A percentile compares a stretch with the other conserved stretches of the same genome.
phyloP scores from a whole-genome alignment of 345 rosid species.

The Pistacia integerrima region DNA sequence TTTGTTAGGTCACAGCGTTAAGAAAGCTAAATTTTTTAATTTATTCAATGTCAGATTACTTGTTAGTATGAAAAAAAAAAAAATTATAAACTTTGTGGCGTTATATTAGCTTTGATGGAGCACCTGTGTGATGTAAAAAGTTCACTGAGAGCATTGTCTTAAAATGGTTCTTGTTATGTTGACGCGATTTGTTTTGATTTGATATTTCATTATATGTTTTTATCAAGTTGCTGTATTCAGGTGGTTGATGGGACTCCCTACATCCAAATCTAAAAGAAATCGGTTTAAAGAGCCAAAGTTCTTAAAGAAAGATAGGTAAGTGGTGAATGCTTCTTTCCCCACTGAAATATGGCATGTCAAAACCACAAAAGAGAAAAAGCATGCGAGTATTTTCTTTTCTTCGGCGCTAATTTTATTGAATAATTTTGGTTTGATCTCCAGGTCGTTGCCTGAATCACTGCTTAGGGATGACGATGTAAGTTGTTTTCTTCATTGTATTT shows the following conservation, averaged over 20 bases:
- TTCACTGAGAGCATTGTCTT: not conserved
- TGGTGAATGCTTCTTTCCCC: constrained; percentile 7
- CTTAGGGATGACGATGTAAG: constrained; percentile 90
- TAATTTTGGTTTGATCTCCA: constrained; percentile 29
- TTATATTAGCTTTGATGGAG: not conserved
- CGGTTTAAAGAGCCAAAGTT: constrained; percentile 39
- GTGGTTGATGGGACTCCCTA: constrained; percentile 69
- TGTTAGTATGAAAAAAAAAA: too few species aligned
- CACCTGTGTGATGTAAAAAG: not conserved
- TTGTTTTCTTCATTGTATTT: constrained; percentile 14
- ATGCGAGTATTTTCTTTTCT: not conserved
- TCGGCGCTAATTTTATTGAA: not conserved
- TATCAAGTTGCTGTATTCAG: constrained; percentile 33
- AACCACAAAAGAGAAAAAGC: too few species aligned
- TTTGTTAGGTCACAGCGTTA: too few species aligned
- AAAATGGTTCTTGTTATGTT: not conserved
- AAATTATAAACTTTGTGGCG: not conserved
- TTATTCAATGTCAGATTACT: too few species aligned
- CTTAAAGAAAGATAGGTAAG: constrained; percentile 44
- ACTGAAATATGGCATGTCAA: not conserved
- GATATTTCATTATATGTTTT: not conserved
- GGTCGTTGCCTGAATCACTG: constrained; percentile 67
- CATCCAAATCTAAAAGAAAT: constrained; percentile 37
- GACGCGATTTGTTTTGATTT: not conserved
- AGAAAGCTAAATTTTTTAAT: too few species aligned